Evolutionary conservation across 2,329 filamentous ascomycete genomes (phyloP).

Genomic region (Albifimbria verrucaria): DNA sequence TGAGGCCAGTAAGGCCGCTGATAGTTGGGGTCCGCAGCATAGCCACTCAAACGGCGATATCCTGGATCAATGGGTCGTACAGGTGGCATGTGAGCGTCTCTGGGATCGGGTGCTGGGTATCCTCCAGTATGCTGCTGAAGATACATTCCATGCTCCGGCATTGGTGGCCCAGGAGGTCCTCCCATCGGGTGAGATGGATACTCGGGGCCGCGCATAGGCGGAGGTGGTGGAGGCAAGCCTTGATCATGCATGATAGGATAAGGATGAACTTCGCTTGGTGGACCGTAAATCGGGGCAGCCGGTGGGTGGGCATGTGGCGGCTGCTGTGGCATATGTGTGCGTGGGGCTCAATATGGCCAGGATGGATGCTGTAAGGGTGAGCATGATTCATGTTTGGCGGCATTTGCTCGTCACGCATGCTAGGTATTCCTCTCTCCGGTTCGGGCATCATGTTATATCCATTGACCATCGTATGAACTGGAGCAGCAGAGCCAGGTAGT

Average conservation of each 20-base stretch:
- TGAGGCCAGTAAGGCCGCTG: slow-evolving; percentile 31
- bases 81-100: slow-evolving; percentile 24
- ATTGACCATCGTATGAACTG: background rate
- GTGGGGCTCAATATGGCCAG: background rate
- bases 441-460: slow-evolving; percentile 4
- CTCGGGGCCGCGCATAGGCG: background rate
- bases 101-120: slow-evolving; percentile 24
- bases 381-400: slow-evolving; percentile 20
- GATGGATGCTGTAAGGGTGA: slow-evolving; percentile 19
- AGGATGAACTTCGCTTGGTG: slow-evolving; percentile 16
- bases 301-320: slow-evolving; percentile 19
- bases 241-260: slow-evolving; percentile 21
- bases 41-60: slow-evolving; percentile 29
- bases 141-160: slow-evolving; percentile 23
- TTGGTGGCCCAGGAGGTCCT: slow-evolving; percentile 3
- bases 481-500: slow-evolving; percentile 15
- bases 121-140: slow-evolving; percentile 19
- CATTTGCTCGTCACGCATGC: slow-evolving; percentile 20
- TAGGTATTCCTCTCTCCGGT: slow-evolving; percentile 15
- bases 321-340: background rate
- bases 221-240: slow-evolving; percentile 3
- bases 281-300: slow-evolving; percentile 17
- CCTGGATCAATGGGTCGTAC: slow-evolving; percentile 28
- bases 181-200: background rate
- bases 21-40: slow-evolving; percentile 28